A percentile compares a stretch with the other conserved stretches of the same genome.
These are phyloP conservation scores for Plasmodium ovale DNA, from an alignment of 169 alveolate species.

Conservation along the genomic window DNA sequence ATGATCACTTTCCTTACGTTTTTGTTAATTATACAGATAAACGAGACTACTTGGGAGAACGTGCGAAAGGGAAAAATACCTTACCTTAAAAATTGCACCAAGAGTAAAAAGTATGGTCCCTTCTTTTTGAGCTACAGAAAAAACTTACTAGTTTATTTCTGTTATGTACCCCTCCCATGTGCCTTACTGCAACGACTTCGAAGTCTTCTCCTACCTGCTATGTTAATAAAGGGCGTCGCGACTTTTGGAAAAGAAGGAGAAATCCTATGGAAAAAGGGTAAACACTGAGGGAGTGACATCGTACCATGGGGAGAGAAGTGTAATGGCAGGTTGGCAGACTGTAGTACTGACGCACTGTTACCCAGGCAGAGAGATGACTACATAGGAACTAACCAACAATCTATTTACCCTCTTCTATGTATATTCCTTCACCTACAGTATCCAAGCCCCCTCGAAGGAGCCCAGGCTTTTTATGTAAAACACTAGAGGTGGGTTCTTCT, in stretches of 20 bases:
- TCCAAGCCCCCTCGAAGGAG: not conserved
- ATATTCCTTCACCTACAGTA: not conserved
- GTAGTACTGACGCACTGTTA: too few relatives aligned
- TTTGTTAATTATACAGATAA: not conserved
- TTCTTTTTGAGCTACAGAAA: constrained; percentile 32
- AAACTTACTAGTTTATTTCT: constrained; percentile 31
- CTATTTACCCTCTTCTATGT: not conserved
- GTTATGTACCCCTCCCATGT: constrained; percentile 3
- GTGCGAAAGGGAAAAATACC: not conserved
- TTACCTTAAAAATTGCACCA: not conserved
- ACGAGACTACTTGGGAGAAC: constrained; percentile 68
- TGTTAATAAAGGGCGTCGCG: not conserved
- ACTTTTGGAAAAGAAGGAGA: constrained; percentile 28
- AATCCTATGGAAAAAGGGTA: constrained; percentile 40
- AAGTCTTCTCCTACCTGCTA: not conserved
- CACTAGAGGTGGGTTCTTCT: not conserved
- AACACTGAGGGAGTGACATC: not conserved
- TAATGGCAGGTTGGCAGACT: too few relatives aligned
- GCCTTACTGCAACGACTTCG: constrained; percentile 5
- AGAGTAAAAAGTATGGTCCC: not conserved
- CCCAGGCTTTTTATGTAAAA: not conserved
- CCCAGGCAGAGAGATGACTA: too few relatives aligned
- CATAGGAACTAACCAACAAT: too few relatives aligned
- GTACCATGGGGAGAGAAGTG: too few relatives aligned
- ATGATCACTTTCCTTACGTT: not conserved